Evolutionary conservation across 1,284 basidiomycete genomes (phyloP).

Genomic region (Tilletiopsis washingtonensis): DNA sequence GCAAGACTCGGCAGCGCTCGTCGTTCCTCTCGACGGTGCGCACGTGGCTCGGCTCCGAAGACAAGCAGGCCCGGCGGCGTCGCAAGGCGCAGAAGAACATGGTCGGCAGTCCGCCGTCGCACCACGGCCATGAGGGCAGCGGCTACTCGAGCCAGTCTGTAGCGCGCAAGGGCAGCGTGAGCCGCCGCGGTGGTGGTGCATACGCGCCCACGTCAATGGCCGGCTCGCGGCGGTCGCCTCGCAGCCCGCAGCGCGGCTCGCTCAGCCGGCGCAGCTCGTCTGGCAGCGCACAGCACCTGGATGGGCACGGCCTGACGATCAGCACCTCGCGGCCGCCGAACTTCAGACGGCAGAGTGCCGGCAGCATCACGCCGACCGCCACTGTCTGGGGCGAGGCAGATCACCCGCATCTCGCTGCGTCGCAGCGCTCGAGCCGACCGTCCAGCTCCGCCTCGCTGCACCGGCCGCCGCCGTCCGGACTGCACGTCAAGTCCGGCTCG

Average conservation of each 20-base stretch:
- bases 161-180: slow-evolving; percentile 1
- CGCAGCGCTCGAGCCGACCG: slow-evolving; percentile 18
- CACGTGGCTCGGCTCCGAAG: slow-evolving; percentile 76
- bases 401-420: not conserved
- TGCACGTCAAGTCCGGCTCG: slow-evolving; percentile 29
- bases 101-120: not conserved
- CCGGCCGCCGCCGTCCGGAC: slow-evolving; percentile 6
- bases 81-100: slow-evolving; percentile 53
- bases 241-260: slow-evolving; percentile 19
- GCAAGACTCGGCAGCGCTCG: slow-evolving; percentile 14
- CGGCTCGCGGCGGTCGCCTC: slow-evolving; percentile 10
- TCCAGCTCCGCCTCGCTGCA: slow-evolving; percentile 29
- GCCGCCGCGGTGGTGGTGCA: not conserved
- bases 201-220: not conserved
- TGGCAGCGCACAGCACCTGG: slow-evolving; percentile 17
- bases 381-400: slow-evolving; percentile 22
- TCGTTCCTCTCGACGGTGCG: slow-evolving; percentile 55
- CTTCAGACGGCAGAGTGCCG: slow-evolving; percentile 29
- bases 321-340: slow-evolving; percentile 15
- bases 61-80: slow-evolving; percentile 65
- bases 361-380: slow-evolving; percentile 38
- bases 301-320: not conserved
- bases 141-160: slow-evolving; percentile 3
- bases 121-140: not conserved
- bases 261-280: slow-evolving; percentile 25